Evolutionary conservation across 768 basidiomycete species (phyloP), one percentile per base, ranked within the genome.

Genomic region (Lentinula sp.): DNA sequence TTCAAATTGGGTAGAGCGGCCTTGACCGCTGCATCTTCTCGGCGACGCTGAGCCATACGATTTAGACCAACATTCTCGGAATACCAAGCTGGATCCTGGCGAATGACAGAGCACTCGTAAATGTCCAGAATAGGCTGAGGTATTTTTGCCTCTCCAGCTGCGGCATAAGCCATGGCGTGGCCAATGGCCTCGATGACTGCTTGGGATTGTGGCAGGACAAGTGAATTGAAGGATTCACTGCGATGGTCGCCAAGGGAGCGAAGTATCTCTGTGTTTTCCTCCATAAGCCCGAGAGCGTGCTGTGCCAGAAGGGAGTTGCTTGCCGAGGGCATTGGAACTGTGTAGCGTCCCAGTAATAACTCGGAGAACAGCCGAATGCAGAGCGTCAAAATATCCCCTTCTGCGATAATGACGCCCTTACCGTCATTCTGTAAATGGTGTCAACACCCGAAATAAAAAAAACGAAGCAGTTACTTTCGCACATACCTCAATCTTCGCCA

Each of bases 331-430:
- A 87, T 67, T 23, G 77, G 79, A 15, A 87, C 66, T 20, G 70
- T 63, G 66, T 84, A 85, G 35, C 84, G 81, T 16, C 75, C 72
- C 42, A 83, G 80, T 15, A 89, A 74, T 49, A 88, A 67, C 68
- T 88, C 87, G 20, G 84, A 72, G 75, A 83, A 79, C 68, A 84
- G 64, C 62, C 86, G 79, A 63, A 82, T 88, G 66, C 78, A 79
- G 7, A 81, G 68, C 15, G 79, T 79, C 48, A 81, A 70, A 18
- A 84, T 67, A 60, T 81, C 80, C 52, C 85, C 79, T 68, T 86
- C 86, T 51, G 78, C 84, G 50, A 87, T 79, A 41, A 83, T 75
- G 52, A 82, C 82, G n/a, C 86, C 85, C 74, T 85, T 72, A 65
- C 77, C 76, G 71, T 77, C 77, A 66, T 77, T 76, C 76, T 77